A percentile compares a stretch with the other conserved stretches of the same genome.
Conservation (phyloP, 1,284 basidiomycete species). For the Gymnopus androsaceus region DNA sequence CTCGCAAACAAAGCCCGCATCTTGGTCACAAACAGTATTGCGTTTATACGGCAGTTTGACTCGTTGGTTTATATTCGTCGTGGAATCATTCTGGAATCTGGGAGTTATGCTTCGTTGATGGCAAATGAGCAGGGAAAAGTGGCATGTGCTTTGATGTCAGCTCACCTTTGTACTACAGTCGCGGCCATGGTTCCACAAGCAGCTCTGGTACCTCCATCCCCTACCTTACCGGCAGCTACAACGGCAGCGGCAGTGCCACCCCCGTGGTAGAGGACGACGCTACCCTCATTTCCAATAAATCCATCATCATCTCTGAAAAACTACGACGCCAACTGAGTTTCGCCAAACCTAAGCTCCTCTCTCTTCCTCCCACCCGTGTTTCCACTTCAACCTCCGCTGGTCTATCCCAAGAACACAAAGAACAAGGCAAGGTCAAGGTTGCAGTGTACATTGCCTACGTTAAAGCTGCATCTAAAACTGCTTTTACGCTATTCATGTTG, state of each 20-base stretch:
- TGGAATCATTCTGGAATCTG: constrained; percentile 83
- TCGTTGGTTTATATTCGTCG: constrained; percentile 79
- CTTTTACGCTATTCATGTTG: constrained; percentile 70
- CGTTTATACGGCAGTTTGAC: constrained; percentile 83
- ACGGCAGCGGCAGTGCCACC: constrained; percentile 40
- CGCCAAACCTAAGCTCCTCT: constrained; percentile 47
- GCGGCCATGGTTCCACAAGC: constrained; percentile 45
- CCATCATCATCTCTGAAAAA: constrained; percentile 42
- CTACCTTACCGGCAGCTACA: constrained; percentile 31
- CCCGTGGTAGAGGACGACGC: constrained; percentile 36
- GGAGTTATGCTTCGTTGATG: constrained; percentile 68
- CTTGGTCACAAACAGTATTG: constrained; percentile 88
- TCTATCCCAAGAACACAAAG: constrained; percentile 74
- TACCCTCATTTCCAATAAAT: constrained; percentile 23
- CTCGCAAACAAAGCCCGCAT: constrained; percentile 86
- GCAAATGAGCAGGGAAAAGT: constrained; percentile 70
- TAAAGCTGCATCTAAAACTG: constrained; percentile 73
- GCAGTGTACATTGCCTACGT: constrained; percentile 82
- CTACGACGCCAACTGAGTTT: constrained; percentile 51
- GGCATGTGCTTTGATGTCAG: constrained; percentile 82
- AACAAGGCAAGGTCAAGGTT: constrained; percentile 81
- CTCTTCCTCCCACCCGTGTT: constrained; percentile 38
- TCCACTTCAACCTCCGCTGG: constrained; percentile 48
- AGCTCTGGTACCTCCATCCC: constrained; percentile 63
- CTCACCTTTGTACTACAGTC: constrained; percentile 28